phyloP scores from a whole-genome alignment of 2,329 filamentous ascomycete species.

The Calonectria multiphialidica region DNA sequence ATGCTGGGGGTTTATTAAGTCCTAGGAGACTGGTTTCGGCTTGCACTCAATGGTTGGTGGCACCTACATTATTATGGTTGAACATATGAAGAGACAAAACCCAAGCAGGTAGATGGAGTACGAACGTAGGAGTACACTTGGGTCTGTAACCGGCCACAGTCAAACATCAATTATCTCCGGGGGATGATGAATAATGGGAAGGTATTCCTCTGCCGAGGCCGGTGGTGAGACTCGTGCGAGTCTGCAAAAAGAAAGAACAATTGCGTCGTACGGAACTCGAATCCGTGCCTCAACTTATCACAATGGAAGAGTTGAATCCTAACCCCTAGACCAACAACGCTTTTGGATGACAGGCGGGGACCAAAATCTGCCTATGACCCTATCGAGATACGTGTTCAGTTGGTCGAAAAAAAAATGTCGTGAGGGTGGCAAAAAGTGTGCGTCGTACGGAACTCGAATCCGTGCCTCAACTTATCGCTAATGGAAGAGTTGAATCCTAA shows the following conservation, averaged over 20 bases:
- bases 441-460: not conserved
- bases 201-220: no score
- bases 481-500: not conserved
- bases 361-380: not conserved
- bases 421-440: not conserved
- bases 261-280: not conserved
- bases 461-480: not conserved
- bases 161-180: no score
- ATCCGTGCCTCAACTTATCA: constrained; percentile 5
- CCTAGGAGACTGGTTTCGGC: not conserved
- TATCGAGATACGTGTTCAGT: not conserved
- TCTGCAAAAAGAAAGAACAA: not conserved
- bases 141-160: no score
- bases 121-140: no score
- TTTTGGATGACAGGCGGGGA: not conserved
- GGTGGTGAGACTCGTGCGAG: not conserved
- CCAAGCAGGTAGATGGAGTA: no score
- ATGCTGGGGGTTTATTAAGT: not conserved
- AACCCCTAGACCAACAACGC: constrained; percentile 1
- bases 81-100: no score
- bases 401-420: not conserved
- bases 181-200: no score
- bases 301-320: not conserved
- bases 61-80: not conserved
- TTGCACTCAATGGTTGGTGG: not conserved